A percentile compares a stretch with the other conserved stretches of the same genome.
Conservation (phyloP, 2,329 filamentous ascomycete genomes). For the Aaosphaeria pasadenensis region DNA sequence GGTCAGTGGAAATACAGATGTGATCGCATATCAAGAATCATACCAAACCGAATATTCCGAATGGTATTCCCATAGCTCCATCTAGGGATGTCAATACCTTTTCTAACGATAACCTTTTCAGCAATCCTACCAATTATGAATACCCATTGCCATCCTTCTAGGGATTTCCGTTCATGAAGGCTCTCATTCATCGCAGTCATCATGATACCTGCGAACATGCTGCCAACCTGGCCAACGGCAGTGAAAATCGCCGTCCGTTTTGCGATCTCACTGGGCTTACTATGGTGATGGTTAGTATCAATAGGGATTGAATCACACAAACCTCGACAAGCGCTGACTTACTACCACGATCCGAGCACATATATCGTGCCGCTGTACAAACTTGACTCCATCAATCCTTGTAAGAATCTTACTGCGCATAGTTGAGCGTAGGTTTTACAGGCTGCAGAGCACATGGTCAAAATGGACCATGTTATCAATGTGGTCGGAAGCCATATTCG, state of each 20-base stretch:
- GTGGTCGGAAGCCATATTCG: conserved; percentile 29
- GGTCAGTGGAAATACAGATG: background rate
- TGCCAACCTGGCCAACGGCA: conserved; percentile 26
- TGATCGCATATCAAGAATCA: background rate
- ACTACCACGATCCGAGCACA: conserved; percentile 28
- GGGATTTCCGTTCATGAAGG: conserved; percentile 15
- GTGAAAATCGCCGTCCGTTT: conserved; percentile 30
- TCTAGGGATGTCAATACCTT: conserved; percentile 9
- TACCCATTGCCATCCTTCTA: conserved; percentile 28
- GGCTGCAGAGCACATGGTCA: conserved; percentile 27
- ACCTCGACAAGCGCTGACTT: conserved; percentile 5
- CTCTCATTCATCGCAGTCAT: conserved; percentile 30
- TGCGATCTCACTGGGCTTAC: conserved; percentile 25
- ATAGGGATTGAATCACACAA: background rate
- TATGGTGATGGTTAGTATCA: background rate
- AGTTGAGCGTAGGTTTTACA: conserved; percentile 25
- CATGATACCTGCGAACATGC: conserved; percentile 31
- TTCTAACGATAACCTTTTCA: background rate
- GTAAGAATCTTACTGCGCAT: conserved; percentile 23
- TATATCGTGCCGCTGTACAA: conserved; percentile 29
- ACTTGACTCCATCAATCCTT: conserved; percentile 25
- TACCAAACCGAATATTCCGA: conserved; percentile 24
- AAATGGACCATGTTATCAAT: conserved; percentile 22
- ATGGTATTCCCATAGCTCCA: conserved; percentile 26
- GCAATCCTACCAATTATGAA: conserved; percentile 21